Percentiles rank a stretch among this genome's conserved stretches.
Evolutionary conservation across 2,329 filamentous ascomycete genomes (phyloP).

Genomic region (Penicillium corylophilum): DNA sequence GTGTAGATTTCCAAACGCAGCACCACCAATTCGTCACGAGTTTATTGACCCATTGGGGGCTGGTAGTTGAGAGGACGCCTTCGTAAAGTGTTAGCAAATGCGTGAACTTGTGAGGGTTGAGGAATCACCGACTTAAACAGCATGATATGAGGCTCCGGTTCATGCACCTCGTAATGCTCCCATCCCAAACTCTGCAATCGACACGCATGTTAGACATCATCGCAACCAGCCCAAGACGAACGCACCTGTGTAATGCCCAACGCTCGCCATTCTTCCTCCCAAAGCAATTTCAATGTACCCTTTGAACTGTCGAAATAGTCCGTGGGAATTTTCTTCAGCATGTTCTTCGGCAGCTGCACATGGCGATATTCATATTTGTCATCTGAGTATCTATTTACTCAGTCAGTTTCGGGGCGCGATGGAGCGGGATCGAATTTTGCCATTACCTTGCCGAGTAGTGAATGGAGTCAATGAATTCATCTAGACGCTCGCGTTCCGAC

Average conservation of each 20-base stretch:
- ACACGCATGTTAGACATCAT: conserved; percentile 8
- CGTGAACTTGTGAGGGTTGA: conserved; percentile 15
- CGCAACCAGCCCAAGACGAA: not conserved
- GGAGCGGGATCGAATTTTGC: not conserved
- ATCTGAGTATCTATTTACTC: conserved; percentile 74
- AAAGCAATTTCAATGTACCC: conserved; percentile 91
- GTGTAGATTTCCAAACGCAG: conserved; percentile 10
- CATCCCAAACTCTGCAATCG: conserved; percentile 80
- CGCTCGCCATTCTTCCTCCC: conserved; percentile 98
- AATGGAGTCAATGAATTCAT: conserved; percentile 90
- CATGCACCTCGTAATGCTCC: conserved; percentile 99
- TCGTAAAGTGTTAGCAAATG: conserved; percentile 18
- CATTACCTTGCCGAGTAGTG: conserved; percentile 89
- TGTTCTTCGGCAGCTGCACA: conserved; percentile 94
- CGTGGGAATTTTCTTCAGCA: conserved; percentile 94
- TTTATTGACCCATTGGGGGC: conserved; percentile 54
- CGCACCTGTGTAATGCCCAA: conserved; percentile 93
- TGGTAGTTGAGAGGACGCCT: conserved; percentile 86
- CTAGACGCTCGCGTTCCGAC: conserved; percentile 75
- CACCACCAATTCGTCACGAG: conserved; percentile 11
- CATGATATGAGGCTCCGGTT: conserved; percentile 96
- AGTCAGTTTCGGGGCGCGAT: conserved; percentile 13
- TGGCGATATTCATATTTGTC: conserved; percentile 94
- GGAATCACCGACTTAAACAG: conserved; percentile 82
- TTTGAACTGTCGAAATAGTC: conserved; percentile 88